Evolutionary conservation across 2,329 filamentous ascomycete genomes (phyloP).

Genomic region (Penicillium sp.): DNA sequence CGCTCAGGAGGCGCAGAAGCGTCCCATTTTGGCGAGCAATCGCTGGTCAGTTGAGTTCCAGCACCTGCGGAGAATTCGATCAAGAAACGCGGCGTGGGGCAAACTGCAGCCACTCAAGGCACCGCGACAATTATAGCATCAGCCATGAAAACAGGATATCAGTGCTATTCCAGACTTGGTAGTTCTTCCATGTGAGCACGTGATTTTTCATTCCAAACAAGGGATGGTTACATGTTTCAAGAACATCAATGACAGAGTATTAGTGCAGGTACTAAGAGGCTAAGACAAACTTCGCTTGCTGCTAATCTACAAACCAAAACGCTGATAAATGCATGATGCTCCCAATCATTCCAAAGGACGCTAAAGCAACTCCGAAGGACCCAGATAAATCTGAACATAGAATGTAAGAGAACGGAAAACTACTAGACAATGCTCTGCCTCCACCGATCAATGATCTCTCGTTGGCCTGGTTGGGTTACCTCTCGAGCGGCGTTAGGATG

Average conservation of each 20-base stretch:
- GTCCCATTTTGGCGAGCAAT: conserved; percentile 21
- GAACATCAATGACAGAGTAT: no score
- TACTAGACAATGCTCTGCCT: conserved; percentile 50
- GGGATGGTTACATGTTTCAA: background rate
- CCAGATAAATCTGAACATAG: background rate
- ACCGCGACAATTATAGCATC: background rate
- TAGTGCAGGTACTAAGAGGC: background rate
- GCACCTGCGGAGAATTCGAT: conserved; percentile 14
- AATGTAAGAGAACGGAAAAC: conserved; percentile 1
- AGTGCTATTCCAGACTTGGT: background rate
- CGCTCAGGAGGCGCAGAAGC: conserved; percentile 23
- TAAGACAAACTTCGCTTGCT: background rate
- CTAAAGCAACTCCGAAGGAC: conserved; percentile 13
- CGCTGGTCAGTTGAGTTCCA: conserved; percentile 11
- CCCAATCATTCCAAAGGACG: conserved; percentile 12
- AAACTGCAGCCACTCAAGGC: conserved; percentile 8
- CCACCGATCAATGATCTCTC: conserved; percentile 65
- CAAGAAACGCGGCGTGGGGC: conserved; percentile 19
- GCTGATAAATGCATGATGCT: conserved; percentile 12
- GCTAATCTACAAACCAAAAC: conserved; percentile 12
- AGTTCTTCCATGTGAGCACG: background rate
- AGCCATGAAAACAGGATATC: background rate
- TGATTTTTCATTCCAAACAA: background rate
- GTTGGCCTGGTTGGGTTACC: conserved; percentile 55
- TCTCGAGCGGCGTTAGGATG: conserved; percentile 36